Percentiles rank a stretch among this genome's conserved stretches.
These are phyloP conservation scores for Fusarium miscanthi DNA, from an alignment of 2,329 filamentous ascomycete species.

Conservation along the genomic window DNA sequence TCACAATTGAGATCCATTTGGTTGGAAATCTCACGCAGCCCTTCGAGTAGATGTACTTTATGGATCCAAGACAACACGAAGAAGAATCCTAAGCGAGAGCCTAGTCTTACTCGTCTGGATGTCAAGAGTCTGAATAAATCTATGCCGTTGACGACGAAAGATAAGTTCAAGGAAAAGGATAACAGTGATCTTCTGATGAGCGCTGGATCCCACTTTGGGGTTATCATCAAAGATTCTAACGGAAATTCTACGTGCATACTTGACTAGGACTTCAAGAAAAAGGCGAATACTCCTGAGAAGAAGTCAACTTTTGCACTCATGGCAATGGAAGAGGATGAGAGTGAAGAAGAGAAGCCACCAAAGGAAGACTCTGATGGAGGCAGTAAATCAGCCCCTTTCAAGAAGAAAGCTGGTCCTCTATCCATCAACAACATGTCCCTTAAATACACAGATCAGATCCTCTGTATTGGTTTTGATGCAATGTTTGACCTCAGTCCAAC, in stretches of 20 bases:
- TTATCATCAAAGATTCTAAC: slow-evolving; percentile 30
- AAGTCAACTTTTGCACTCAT: not conserved
- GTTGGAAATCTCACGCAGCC: slow-evolving; percentile 49
- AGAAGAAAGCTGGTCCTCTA: slow-evolving; percentile 38
- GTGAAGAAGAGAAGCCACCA: not conserved
- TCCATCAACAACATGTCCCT: slow-evolving; percentile 52
- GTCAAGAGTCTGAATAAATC: not conserved
- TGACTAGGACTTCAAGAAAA: slow-evolving; percentile 44
- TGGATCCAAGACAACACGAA: slow-evolving; percentile 45
- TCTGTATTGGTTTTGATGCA: slow-evolving; percentile 50
- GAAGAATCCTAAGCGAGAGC: not conserved
- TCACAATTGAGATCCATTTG: not conserved
- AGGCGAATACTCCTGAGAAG: not conserved
- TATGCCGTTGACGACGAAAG: not conserved
- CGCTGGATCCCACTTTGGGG: slow-evolving; percentile 43
- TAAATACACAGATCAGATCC: slow-evolving; percentile 46
- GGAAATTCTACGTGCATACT: slow-evolving; percentile 29
- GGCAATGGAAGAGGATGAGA: not conserved
- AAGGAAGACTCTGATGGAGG: not conserved
- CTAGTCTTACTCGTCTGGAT: not conserved
- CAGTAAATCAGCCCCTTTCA: slow-evolving; percentile 35
- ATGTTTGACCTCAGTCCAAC: slow-evolving; percentile 52
- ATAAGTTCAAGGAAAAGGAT: slow-evolving; percentile 20
- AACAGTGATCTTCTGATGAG: slow-evolving; percentile 30
- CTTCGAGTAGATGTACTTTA: slow-evolving; percentile 50